These are phyloP conservation scores for Aciculosporium take DNA, from an alignment of 2,329 filamentous ascomycete species.

Conservation along the genomic window DNA sequence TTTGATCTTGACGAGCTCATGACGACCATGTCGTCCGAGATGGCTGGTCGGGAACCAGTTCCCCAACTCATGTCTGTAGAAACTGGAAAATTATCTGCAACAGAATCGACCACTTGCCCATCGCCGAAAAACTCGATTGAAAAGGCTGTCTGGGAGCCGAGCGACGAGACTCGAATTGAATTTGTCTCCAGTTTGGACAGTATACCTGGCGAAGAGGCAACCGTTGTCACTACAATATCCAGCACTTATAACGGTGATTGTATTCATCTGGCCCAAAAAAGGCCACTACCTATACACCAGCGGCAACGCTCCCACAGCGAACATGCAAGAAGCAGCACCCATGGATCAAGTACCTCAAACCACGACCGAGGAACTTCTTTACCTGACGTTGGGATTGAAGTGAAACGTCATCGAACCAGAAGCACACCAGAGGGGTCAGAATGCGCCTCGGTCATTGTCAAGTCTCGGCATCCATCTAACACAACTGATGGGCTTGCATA, in stretches of 20 bases:
- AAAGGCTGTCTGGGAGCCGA: not conserved
- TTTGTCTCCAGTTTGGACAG: not conserved
- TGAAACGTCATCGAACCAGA: conserved; percentile 2
- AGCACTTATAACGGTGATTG: not conserved
- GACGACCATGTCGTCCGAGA: not conserved
- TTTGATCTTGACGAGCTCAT: conserved; percentile 3
- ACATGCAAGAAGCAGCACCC: not conserved
- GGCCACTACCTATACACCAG: not conserved
- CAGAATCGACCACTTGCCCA: not conserved
- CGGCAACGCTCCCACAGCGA: conserved; percentile 5
- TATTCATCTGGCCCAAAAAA: not conserved
- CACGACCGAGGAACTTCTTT: not conserved
- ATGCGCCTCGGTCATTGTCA: not conserved
- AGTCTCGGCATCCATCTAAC: not conserved
- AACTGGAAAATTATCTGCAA: not conserved
- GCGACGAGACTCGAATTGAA: not conserved
- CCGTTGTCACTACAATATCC: not conserved
- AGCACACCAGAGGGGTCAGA: conserved; percentile 3
- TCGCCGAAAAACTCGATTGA: conserved; percentile 1
- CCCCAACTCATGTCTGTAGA: not conserved
- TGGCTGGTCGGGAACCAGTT: not conserved
- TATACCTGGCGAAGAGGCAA: not conserved
- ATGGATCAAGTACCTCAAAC: not conserved
- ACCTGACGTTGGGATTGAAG: not conserved
- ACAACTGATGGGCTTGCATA: conserved; percentile 1